Base-by-base conservation (phyloP, 78 protist genomes). In the Monocercomonoides exilis region DNA sequence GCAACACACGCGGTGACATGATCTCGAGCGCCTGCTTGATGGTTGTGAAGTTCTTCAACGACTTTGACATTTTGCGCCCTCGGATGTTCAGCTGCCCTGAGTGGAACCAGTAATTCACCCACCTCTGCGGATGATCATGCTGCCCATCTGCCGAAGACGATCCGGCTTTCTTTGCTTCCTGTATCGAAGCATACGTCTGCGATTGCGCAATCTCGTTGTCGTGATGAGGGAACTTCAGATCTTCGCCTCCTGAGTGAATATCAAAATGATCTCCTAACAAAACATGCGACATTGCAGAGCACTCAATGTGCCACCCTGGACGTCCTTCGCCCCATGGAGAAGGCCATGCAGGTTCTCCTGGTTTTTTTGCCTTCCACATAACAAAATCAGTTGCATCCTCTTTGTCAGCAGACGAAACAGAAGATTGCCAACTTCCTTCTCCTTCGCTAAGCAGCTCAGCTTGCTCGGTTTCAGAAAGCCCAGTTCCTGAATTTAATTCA, bases 301-400 rank as follows among this genome's bases (percentile, higher is more conserved):
- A 98, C 91, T 98, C 99, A 77, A 98, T 97, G 92, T 98, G 99
- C 99, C 99, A 98, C 11, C 99, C 99, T 32, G 99, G 99, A 32
- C 99, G 91, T 35, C 99, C 99, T 3, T 0, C 43, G 36, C 99
- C 99, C 98, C 98, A 98, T 41, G 95, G 96, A 11, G 91, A 81
- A 33, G 5, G 81, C 95, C 95, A 94, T 21, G 80, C 41, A 29
- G 96, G 92, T 80, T 90, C 94, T 35, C n/a, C 46, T 32, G 43
- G 45, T 77, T 89, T 91, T 41, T 88, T 21, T 43, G 54, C 88
- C 43, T 93, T 93, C 95, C 95, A 93, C 33, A 93, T 91, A 41
- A 91, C 95, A 36, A 93, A 93, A 81, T 93, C 95, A n/a, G 0
- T 3, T 3, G 85, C 86, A 43, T 2, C 0, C 21, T 77, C 42